Evolutionary conservation across 371 early-diverging fungal species (phyloP).

Genomic region (Nosema muscidifuracis): DNA sequence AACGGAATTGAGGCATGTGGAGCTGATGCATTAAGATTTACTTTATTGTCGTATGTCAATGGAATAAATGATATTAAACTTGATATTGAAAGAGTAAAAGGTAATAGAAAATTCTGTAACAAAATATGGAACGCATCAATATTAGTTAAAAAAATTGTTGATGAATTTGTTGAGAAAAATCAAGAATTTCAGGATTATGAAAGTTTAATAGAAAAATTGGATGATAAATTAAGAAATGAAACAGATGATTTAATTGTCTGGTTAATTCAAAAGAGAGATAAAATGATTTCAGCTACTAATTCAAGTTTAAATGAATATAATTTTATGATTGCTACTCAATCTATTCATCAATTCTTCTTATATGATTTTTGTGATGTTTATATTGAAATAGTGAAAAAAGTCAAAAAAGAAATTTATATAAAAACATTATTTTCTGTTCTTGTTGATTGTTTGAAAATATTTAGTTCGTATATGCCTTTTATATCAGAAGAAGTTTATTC

Average conservation of each 20-base stretch:
- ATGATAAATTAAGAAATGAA: neutral
- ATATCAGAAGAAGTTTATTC: conserved; percentile 90
- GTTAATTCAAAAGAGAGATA: conserved; percentile 81
- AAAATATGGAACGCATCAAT: conserved; percentile 89
- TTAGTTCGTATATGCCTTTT: conserved; percentile 98
- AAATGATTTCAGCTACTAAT: conserved; percentile 71
- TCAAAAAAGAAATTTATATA: conserved; percentile 54
- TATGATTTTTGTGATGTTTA: conserved; percentile 94
- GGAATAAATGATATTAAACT: conserved; percentile 85
- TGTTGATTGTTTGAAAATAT: conserved; percentile 76
- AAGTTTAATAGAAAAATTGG: neutral
- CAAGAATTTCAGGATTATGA: neutral
- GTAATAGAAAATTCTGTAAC: conserved; percentile 97
- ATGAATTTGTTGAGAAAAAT: neutral
- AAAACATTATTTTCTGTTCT: conserved; percentile 69
- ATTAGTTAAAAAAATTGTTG: conserved; percentile 25
- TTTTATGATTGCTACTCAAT: conserved; percentile 83
- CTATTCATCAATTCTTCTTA: conserved; percentile 83
- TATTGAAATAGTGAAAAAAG: conserved; percentile 68
- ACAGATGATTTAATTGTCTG: conserved; percentile 65
- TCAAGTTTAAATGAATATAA: conserved; percentile 72
- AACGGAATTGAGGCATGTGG: conserved; percentile 97
- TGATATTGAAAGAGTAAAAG: conserved; percentile 86
- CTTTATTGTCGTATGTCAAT: conserved; percentile 78
- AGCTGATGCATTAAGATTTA: conserved; percentile 93